Conservation (phyloP, 495 filamentous ascomycete species). For the Xanthoparmelia taractica region DNA sequence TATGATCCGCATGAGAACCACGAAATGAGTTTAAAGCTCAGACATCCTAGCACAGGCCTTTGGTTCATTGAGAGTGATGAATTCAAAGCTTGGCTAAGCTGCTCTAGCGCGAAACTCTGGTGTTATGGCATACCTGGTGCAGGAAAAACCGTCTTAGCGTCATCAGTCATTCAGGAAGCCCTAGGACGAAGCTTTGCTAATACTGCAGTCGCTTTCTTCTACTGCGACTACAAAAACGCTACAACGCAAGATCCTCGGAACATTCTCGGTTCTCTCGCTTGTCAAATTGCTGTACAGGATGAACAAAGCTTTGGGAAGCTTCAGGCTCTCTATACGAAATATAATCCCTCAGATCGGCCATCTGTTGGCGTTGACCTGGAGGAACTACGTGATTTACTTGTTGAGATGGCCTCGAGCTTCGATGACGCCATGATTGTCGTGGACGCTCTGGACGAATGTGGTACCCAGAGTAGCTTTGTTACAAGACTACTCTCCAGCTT, state of each 20-base stretch:
- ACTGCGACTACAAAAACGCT: constrained; percentile 35
- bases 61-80: constrained; percentile 30
- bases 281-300: constrained; percentile 32
- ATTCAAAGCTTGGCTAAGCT: constrained; percentile 30
- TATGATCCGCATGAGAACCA: constrained; percentile 27
- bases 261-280: constrained; percentile 32
- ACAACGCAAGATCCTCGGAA: constrained; percentile 25
- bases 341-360: constrained; percentile 13
- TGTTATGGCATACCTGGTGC: constrained; percentile 37
- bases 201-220: constrained; percentile 34
- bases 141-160: constrained; percentile 36
- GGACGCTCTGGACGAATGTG: constrained; percentile 34
- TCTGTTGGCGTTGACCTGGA: not conserved
- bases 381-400: constrained; percentile 20
- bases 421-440: constrained; percentile 21
- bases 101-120: constrained; percentile 29
- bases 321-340: constrained; percentile 24
- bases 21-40: constrained; percentile 27
- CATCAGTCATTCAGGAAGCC: constrained; percentile 24
- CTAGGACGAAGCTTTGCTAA: not conserved
- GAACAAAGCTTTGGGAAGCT: constrained; percentile 29
- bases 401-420: constrained; percentile 22
- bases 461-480: not conserved
- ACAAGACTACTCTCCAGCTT: constrained; percentile 23
- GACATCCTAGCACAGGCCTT: constrained; percentile 32